Evolutionary conservation across 495 filamentous ascomycete species (phyloP).

Genomic region (Penicillium malachiteum): DNA sequence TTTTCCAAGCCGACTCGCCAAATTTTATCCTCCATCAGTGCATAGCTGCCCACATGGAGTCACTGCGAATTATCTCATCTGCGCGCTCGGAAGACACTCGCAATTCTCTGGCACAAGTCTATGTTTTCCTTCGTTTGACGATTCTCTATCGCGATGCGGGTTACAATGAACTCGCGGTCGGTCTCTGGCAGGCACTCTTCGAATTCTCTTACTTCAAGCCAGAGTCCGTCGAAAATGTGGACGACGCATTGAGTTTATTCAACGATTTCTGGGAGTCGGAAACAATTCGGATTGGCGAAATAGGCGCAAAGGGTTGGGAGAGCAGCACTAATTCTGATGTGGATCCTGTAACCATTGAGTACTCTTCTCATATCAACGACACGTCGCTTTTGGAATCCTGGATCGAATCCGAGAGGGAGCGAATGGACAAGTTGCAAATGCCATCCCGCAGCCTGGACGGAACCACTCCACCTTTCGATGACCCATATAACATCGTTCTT

Average conservation of each 20-base stretch:
- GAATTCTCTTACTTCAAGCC: slow-evolving; percentile 70
- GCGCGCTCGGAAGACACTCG: slow-evolving; percentile 15
- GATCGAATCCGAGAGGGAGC: slow-evolving; percentile 57
- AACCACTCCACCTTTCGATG: slow-evolving; percentile 57
- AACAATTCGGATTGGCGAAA: slow-evolving; percentile 75
- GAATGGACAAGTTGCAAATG: slow-evolving; percentile 44
- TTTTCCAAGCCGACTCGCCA: slow-evolving; percentile 66
- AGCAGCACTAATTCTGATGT: slow-evolving; percentile 8
- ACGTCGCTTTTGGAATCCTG: slow-evolving; percentile 50
- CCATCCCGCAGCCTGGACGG: slow-evolving; percentile 68
- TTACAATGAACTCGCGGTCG: slow-evolving; percentile 72
- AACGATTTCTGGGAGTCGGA: slow-evolving; percentile 86
- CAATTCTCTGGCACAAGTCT: slow-evolving; percentile 54
- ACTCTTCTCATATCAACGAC: slow-evolving; percentile 22
- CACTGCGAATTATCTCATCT: slow-evolving; percentile 50
- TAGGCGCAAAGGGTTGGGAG: slow-evolving; percentile 67
- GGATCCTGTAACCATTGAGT: background rate
- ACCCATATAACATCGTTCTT: slow-evolving; percentile 75
- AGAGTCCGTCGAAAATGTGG: slow-evolving; percentile 4
- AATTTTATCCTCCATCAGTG: slow-evolving; percentile 69
- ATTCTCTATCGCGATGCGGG: slow-evolving; percentile 76
- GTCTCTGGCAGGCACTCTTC: slow-evolving; percentile 79
- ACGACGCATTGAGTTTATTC: slow-evolving; percentile 47
- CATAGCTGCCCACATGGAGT: slow-evolving; percentile 54
- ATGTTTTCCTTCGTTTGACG: slow-evolving; percentile 73